Base-by-base conservation (phyloP, 345 rosid genomes). In the Barbarea vulgaris region DNA sequence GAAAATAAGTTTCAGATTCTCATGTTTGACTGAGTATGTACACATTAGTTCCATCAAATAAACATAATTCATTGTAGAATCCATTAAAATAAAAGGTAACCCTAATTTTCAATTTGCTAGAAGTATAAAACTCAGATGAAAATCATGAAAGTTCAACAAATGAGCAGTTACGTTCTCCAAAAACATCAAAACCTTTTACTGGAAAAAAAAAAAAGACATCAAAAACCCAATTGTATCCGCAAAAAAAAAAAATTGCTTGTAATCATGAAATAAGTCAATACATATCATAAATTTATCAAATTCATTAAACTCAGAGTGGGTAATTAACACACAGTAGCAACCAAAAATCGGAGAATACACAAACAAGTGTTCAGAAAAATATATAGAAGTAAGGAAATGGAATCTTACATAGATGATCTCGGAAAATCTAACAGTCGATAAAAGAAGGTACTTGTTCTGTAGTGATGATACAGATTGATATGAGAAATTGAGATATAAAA, bases 351-450 rank as follows among this genome's bases (percentile, higher is more conserved):
- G 18, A 28, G 9, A 17, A 37, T 50, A 8, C 30, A 48, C 0
- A 65, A 48, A 51, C 17, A 66, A 65, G 63, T 34, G 34, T 9
- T 9, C 0, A 13, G 15, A 11, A 33, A 9, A 27, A 22, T 6
- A 61, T 15, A 44, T 18, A n/a, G n/a, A n/a, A n/a, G 42, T 21
- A 27, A 41, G 12, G 36, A 58, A 24, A 70, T 1, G 33, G 37
- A 71, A 59, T 24, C 67, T 71, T 60, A 71, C 75, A 71, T 12
- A 11, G n/a, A n/a, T n/a, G n/a, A n/a, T n/a, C n/a, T 22, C 41
- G 5, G 7, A 6, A 19, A 22, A 24, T 42, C 24, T 2, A 14
- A 54, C 37, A 19, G 14, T 28, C 30, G 70, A 21, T 51, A 33
- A 21, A 31, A 10, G 59, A 39, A 24, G 27, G 19, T 1, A 4